A percentile compares a stretch with the other conserved stretches of the same genome.
These are phyloP conservation scores for Diplosphaera chodatii DNA, from an alignment of 139 green algal species.

Conservation along the genomic window DNA sequence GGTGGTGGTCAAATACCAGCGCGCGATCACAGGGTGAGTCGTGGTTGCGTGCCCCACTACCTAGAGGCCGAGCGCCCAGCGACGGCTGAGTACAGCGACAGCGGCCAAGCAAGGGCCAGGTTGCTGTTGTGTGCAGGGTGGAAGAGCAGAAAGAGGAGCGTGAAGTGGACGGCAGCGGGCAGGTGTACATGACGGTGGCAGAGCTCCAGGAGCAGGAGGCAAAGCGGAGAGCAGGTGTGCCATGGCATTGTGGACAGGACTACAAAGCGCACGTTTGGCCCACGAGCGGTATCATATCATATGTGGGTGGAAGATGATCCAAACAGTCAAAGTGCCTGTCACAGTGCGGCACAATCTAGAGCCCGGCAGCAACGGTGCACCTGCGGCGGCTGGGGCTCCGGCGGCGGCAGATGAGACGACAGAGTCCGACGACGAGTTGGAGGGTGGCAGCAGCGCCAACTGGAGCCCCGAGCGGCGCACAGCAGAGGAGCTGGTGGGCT, in stretches of 20 bases:
- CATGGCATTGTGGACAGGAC: too few species aligned
- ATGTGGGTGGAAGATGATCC: too few species aligned
- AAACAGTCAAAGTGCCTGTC: too few species aligned
- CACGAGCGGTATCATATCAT: too few species aligned
- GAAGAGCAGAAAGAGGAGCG: conserved; percentile 47
- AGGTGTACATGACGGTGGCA: conserved; percentile 46
- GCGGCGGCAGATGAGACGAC: neutral
- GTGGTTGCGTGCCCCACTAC: too few species aligned
- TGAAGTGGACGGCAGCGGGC: conserved; percentile 47
- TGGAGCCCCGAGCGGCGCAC: conserved; percentile 44
- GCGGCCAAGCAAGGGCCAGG: too few species aligned
- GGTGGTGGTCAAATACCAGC: conserved; percentile 52
- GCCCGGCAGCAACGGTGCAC: neutral
- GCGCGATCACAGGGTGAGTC: conserved; percentile 23
- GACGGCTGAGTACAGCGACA: too few species aligned
- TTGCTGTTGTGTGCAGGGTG: conserved; percentile 21
- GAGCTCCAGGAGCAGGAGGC: conserved; percentile 57
- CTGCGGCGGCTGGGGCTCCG: neutral
- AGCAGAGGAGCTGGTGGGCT: conserved; percentile 44
- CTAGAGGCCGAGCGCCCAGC: too few species aligned
- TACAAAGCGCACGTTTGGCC: too few species aligned
- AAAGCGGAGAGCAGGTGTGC: conserved; percentile 24
- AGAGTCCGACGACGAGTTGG: conserved; percentile 15
- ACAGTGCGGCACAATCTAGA: neutral
- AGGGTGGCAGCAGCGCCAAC: conserved; percentile 19